Conservation (phyloP, 163 green algal species). For the Chloromonas sp. region DNA sequence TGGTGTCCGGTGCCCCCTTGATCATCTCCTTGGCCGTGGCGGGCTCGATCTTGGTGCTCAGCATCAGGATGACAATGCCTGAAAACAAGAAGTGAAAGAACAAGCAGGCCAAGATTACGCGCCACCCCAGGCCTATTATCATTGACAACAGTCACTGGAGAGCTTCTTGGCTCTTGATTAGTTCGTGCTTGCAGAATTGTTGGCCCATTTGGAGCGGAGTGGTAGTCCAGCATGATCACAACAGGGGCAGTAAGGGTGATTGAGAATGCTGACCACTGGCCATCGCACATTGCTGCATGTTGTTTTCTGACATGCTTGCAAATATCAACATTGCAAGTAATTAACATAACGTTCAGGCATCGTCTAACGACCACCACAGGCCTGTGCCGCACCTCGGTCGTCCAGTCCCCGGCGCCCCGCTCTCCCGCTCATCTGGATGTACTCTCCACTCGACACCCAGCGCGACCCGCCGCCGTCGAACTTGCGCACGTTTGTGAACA, state of each 20-base stretch:
- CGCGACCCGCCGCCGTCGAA: slow-evolving; percentile 81
- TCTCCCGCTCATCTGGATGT: slow-evolving; percentile 91
- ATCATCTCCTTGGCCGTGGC: slow-evolving; percentile 76
- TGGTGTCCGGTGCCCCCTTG: slow-evolving; percentile 74
- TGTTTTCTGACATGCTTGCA: no score
- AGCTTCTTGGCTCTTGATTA: neutral
- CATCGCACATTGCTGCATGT: no score
- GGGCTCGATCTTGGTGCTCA: slow-evolving; percentile 80
- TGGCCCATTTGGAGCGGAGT: no score
- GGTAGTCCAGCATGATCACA: neutral
- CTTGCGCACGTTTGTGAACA: slow-evolving; percentile 93
- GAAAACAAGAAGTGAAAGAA: neutral
- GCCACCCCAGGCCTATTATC: no score
- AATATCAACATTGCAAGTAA: no score
- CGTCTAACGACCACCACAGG: neutral
- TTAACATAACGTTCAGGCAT: neutral
- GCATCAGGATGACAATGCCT: slow-evolving; percentile 83
- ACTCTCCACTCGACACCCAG: slow-evolving; percentile 50
- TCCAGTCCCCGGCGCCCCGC: slow-evolving; percentile 91
- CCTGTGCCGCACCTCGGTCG: slow-evolving; percentile 50
- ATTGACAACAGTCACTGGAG: no score
- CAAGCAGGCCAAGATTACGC: neutral
- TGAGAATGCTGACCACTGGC: no score
- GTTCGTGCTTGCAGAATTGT: neutral
- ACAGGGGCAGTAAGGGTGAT: neutral